Base-by-base conservation (phyloP, 192 early-diverging fungal genomes). In the Lunasporangiospora selenospora region DNA sequence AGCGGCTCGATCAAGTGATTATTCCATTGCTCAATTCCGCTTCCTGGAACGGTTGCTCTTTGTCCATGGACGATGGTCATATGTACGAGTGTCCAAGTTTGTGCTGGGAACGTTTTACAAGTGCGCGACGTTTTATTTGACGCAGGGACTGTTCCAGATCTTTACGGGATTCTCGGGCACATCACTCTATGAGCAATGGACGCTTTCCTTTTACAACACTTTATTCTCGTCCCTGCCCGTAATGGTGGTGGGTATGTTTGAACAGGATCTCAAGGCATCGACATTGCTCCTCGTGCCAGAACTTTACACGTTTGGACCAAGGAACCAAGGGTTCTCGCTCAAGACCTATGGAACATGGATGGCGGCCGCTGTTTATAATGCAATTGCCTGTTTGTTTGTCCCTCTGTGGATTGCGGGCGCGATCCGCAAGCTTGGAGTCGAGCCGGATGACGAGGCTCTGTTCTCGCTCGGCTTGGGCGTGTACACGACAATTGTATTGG, bases 41-140 rank as follows among this genome's bases (percentile, higher is more conserved):
- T 95, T 91, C 76, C 70, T 97, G 44, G 85, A 88, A 50, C 80
- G 84, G 36, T 77, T 96, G 16, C 73, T 96, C 19, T 80, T 95
- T 75, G 90, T 96, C 27, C 94, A 96, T 57, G 94, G 94, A 19
- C 86, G 88, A 51, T 96, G 91, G 89, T 88, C 90, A 40, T 96
- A 96, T 58, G 78, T 90, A 19, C 87, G 91, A 36, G 82, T 90
- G n/a, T 86, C 89, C 53, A 87, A 85, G 65, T 92, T 93, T 70
- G 83, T 87, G 18, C 75, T 93, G 76, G 91, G 90, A n/a, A 93
- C 92, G 18, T 92, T 95, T 67, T 93, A 93, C 83, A 95, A 95
- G 78, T 89, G 91, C 58, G 89, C 92, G 75, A 83, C 84, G 8
- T 93, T 92, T 56, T 93, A 92, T 50, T 39, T 84, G 5, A 87